Evolutionary conservation across 1,139 yeast species (phyloP).

Genomic region (Saccharomyces pastorianus): DNA sequence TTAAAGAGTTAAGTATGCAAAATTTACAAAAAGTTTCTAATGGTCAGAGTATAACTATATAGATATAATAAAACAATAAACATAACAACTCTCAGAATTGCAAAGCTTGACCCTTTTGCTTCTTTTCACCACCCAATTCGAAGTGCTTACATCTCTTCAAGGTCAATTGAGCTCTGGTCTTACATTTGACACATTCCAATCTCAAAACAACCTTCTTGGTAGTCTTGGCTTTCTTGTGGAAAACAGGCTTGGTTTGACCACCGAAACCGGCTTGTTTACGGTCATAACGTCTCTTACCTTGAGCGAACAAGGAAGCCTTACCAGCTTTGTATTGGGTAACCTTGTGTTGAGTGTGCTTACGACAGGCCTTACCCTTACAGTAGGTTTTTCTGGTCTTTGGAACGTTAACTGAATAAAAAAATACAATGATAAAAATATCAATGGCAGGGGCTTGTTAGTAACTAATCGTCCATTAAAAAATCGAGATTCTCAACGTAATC

Average conservation of each 20-base stretch:
- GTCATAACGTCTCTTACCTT: constrained; percentile 99
- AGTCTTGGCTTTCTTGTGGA: constrained; percentile 99
- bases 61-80: not conserved
- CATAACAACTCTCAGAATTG: constrained; percentile 53
- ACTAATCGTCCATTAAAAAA: too few species aligned
- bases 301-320: constrained; percentile 97
- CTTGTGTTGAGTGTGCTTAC: constrained; percentile 99
- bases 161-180: constrained; percentile 96
- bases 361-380: constrained; percentile 99
- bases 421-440: too few species aligned
- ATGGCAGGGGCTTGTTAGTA: not conserved
- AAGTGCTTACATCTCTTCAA: constrained; percentile 99
- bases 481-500: too few species aligned
- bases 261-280: constrained; percentile 99
- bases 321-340: constrained; percentile 99
- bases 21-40: not conserved
- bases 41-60: not conserved
- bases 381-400: constrained; percentile 99
- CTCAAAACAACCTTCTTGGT: constrained; percentile 99
- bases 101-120: constrained; percentile 98
- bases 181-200: constrained; percentile 97
- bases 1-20: not conserved
- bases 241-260: constrained; percentile 99
- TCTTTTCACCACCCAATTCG: constrained; percentile 99
- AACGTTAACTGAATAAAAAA: constrained; percentile 69